Evolutionary conservation across 768 basidiomycete genomes (phyloP), one percentile per base, ranked within the genome.

Genomic region (Solioccasus polychromus): DNA sequence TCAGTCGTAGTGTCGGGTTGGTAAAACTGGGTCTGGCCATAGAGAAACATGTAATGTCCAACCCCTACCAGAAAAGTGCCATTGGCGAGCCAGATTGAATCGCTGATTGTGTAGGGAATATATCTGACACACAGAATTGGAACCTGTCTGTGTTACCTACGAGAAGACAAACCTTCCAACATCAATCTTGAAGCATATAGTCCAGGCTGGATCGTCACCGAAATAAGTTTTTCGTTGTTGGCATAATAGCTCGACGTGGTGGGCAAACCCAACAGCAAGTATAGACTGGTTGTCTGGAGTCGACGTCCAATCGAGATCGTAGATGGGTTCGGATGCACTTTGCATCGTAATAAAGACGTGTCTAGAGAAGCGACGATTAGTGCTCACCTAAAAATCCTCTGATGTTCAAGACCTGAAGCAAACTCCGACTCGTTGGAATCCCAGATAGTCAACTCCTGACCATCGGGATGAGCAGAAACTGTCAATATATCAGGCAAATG

Each of bases 401-500:
- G 73, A 60, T 84, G 87, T 64, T 96, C 94, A 38, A 94, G 70
- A 3, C 94, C 94, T 5, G 88, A 85, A 8, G 91, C 83, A 64
- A 97, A 97, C 64, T 95, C 90, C 15, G 89, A 93, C 64, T 89
- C 88, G 41, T 86, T 86, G 0, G 93, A 96, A 65, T 97, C 92
- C 95, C 95, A 98, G 15, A 98, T 92, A 0, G 92, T 92, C 36
- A 97, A 66, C 59, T 94, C 91, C 47, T 88, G 76, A 1, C 85
- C 85, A 17, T 79, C 76, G 0, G 72, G 56, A 14, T 68, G 62
- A 5, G 75, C 69, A 12, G 85, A 80, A 50, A 92, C 90, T 92
- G 35, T 17, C 8, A 34, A 23, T 3, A 12, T n/a, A n/a, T n/a
- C n/a, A n/a, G n/a, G 39, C 29, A 37, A 29, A 46, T 40, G 19